Conservation (phyloP, 2,329 filamentous ascomycete species). For the Hypoxylon sp. region DNA sequence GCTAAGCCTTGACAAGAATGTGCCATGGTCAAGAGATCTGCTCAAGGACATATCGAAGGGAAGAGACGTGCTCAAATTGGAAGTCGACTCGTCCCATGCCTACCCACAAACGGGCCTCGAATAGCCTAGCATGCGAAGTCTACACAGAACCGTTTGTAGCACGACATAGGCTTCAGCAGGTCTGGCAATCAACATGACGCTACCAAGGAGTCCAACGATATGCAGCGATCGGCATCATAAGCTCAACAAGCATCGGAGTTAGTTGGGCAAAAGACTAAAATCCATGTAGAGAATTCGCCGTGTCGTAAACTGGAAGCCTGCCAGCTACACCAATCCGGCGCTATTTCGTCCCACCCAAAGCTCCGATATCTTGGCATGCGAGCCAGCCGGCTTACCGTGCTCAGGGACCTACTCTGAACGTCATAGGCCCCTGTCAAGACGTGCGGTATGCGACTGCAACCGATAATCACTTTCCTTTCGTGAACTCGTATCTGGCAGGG, state of each 20-base stretch:
- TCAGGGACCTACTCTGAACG: slow-evolving; percentile 39
- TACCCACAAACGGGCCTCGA: not conserved
- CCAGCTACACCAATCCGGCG: slow-evolving; percentile 34
- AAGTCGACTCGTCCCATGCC: slow-evolving; percentile 33
- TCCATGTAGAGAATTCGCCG: slow-evolving; percentile 13
- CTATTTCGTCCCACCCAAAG: slow-evolving; percentile 36
- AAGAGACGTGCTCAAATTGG: slow-evolving; percentile 39
- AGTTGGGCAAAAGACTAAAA: slow-evolving; percentile 3
- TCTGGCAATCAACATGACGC: no score
- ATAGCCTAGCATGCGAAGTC: slow-evolving; percentile 3
- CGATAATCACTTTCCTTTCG: slow-evolving; percentile 51
- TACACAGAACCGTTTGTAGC: slow-evolving; percentile 14
- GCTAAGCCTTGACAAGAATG: slow-evolving; percentile 55
- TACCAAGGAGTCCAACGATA: not conserved
- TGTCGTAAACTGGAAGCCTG: slow-evolving; percentile 28
- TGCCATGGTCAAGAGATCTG: slow-evolving; percentile 46
- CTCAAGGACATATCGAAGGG: slow-evolving; percentile 14
- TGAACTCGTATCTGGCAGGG: slow-evolving; percentile 44
- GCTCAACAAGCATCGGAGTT: not conserved
- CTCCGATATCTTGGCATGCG: slow-evolving; percentile 37
- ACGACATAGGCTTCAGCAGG: not conserved
- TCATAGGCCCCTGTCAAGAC: slow-evolving; percentile 42
- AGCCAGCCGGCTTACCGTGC: slow-evolving; percentile 37
- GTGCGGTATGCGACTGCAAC: slow-evolving; percentile 44
- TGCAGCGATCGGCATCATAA: not conserved